Percentiles rank a stretch among this genome's conserved stretches.
phyloP scores from a whole-genome alignment of 2,329 filamentous ascomycete species.

The Coniella vitis region DNA sequence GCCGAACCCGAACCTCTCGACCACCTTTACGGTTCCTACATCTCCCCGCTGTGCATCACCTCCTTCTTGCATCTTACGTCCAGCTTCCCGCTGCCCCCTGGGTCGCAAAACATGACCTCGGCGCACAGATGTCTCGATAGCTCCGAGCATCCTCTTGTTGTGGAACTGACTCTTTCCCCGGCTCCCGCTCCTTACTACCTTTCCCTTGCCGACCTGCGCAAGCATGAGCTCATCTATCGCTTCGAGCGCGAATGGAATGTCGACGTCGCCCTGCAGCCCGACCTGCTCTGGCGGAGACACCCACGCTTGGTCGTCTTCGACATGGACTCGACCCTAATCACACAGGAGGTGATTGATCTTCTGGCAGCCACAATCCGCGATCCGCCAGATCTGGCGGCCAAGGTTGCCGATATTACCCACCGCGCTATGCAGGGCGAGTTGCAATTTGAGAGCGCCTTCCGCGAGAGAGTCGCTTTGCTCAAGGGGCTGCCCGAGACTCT shows the following conservation, averaged over 20 bases:
- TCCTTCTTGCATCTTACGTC: conserved; percentile 62
- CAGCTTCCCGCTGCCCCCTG: conserved; percentile 48
- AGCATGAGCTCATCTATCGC: conserved; percentile 73
- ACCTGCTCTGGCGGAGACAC: conserved; percentile 68
- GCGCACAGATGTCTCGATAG: conserved; percentile 60
- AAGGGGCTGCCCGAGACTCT: conserved; percentile 73
- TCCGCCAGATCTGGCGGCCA: conserved; percentile 63
- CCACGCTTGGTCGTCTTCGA: conserved; percentile 91
- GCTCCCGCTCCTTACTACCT: conserved; percentile 56
- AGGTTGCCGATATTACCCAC: conserved; percentile 83
- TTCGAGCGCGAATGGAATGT: conserved; percentile 89
- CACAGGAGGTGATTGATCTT: conserved; percentile 95
- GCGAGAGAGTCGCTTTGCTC: conserved; percentile 72
- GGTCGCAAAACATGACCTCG: conserved; percentile 47
- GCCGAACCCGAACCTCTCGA: conserved; percentile 53
- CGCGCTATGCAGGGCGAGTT: conserved; percentile 95
- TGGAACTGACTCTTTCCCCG: conserved; percentile 59
- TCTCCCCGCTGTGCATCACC: conserved; percentile 58
- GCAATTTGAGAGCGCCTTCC: conserved; percentile 80
- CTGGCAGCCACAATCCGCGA: conserved; percentile 72
- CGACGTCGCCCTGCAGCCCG: conserved; percentile 70
- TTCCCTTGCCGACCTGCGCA: conserved; percentile 62
- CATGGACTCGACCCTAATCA: conserved; percentile 97
- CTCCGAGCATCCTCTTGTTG: conserved; percentile 52
- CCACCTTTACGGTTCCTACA: conserved; percentile 58